phyloP scores from a whole-genome alignment of 805 yeast genomes.

The Pichia membranifaciens region DNA sequence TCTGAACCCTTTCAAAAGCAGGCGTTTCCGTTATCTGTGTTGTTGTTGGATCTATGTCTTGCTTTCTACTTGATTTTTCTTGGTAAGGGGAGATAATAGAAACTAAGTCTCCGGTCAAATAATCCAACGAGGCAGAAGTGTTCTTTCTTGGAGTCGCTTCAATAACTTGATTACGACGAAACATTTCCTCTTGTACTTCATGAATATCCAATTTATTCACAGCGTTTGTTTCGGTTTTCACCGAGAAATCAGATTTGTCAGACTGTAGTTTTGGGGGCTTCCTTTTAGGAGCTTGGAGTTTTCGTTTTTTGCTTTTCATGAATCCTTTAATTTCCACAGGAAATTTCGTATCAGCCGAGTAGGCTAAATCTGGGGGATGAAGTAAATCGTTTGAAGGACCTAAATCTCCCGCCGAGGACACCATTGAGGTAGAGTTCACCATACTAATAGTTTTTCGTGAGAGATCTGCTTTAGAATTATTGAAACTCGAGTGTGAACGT shows the following conservation, averaged over 20 bases:
- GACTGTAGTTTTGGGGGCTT: neutral
- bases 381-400: too few relatives aligned
- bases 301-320: constrained; percentile 12
- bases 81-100: too few relatives aligned
- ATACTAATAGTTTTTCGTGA: constrained; percentile 31
- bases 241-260: neutral
- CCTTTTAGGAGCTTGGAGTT: constrained; percentile 27
- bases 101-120: too few relatives aligned
- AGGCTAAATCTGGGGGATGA: too few relatives aligned
- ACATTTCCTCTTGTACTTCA: neutral
- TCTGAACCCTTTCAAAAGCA: constrained; percentile 10
- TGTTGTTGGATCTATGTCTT: neutral
- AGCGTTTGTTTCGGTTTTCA: neutral
- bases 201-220: too few relatives aligned
- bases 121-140: too few relatives aligned
- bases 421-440: constrained; percentile 9
- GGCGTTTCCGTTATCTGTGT: constrained; percentile 9
- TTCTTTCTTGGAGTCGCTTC: constrained; percentile 24
- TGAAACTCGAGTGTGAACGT: constrained; percentile 23
- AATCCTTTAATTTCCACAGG: constrained; percentile 4
- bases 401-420: neutral
- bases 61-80: too few relatives aligned
- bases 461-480: constrained; percentile 17
- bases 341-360: too few relatives aligned
- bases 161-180: constrained; percentile 11